phyloP scores from a whole-genome alignment of 345 rosid species.

The Rhizophora apiculata region DNA sequence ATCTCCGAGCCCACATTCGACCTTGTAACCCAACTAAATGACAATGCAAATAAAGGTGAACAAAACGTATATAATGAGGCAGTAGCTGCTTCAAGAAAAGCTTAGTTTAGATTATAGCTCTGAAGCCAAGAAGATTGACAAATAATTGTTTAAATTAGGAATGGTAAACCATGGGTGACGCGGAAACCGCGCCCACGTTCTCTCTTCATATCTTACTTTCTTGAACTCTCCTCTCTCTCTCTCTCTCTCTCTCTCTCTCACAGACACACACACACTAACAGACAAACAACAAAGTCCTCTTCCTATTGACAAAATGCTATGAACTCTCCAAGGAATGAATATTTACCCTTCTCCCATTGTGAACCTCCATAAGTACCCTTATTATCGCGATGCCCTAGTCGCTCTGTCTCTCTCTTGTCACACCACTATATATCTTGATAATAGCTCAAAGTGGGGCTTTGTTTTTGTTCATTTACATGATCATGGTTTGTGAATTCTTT shows the following conservation, averaged over 20 bases:
- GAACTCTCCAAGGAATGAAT: conserved; percentile 53
- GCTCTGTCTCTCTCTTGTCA: conserved; percentile 19
- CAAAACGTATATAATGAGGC: not conserved
- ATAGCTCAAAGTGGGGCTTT: conserved; percentile 12
- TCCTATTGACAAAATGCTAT: conserved; percentile 23
- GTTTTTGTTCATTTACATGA: conserved; percentile 24
- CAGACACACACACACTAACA: too few relatives aligned
- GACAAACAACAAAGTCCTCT: too few relatives aligned
- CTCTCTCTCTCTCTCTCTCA: not conserved
- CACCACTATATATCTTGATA: conserved; percentile 8
- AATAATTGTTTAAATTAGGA: conserved; percentile 34
- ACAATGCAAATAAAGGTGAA: not conserved
- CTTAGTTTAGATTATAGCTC: conserved; percentile 39
- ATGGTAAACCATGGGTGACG: conserved; percentile 59
- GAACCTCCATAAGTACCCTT: conserved; percentile 65
- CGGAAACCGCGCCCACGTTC: conserved; percentile 93
- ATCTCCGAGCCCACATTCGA: not conserved
- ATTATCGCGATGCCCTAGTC: conserved; percentile 30
- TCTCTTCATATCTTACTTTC: conserved; percentile 35
- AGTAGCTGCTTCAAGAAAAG: conserved; percentile 46
- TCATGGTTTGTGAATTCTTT: conserved; percentile 46
- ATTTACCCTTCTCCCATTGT: conserved; percentile 40
- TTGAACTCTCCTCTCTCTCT: not conserved
- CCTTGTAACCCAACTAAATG: not conserved
- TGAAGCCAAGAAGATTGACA: conserved; percentile 65